These are phyloP conservation scores for Camillea tinctor DNA, from an alignment of 2,329 filamentous ascomycete species.

Conservation along the genomic window DNA sequence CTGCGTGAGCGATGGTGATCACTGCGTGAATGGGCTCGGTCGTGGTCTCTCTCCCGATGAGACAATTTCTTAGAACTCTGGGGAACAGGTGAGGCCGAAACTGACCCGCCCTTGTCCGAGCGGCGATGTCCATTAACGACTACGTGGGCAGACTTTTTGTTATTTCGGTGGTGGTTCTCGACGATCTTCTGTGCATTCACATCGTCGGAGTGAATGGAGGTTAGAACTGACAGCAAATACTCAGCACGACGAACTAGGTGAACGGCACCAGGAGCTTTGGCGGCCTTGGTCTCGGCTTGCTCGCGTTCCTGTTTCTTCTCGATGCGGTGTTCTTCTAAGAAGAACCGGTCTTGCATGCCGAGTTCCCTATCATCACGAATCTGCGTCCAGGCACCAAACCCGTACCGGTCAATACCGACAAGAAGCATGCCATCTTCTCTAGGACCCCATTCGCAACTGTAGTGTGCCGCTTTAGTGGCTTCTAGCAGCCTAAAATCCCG, in stretches of 20 bases:
- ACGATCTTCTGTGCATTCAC: conserved; percentile 73
- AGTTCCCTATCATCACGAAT: conserved; percentile 91
- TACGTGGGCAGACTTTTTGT: conserved; percentile 66
- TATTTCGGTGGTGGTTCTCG: conserved; percentile 93
- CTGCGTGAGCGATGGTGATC: conserved; percentile 53
- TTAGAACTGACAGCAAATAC: conserved; percentile 91
- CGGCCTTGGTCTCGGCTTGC: conserved; percentile 73
- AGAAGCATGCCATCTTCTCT: conserved; percentile 97
- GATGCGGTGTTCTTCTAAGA: conserved; percentile 95
- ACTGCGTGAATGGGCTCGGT: conserved; percentile 39
- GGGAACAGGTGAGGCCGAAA: conserved; percentile 71
- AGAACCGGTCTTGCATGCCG: conserved; percentile 85
- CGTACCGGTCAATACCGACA: conserved; percentile 87
- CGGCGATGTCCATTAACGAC: conserved; percentile 60
- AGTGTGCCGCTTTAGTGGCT: conserved; percentile 87
- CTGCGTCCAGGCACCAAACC: conserved; percentile 92
- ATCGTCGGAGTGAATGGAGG: conserved; percentile 78
- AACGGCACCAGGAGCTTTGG: conserved; percentile 93
- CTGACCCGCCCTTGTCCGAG: conserved; percentile 55
- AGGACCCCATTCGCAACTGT: conserved; percentile 87
- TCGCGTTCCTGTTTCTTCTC: conserved; percentile 93
- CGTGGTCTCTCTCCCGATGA: conserved; percentile 46
- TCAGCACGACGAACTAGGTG: conserved; percentile 93
- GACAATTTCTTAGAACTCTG: conserved; percentile 48
- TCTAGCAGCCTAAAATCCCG: conserved; percentile 83